Evolutionary conservation across 2,329 filamentous ascomycete species (phyloP).

Genomic region (Epichloe uncinata): DNA sequence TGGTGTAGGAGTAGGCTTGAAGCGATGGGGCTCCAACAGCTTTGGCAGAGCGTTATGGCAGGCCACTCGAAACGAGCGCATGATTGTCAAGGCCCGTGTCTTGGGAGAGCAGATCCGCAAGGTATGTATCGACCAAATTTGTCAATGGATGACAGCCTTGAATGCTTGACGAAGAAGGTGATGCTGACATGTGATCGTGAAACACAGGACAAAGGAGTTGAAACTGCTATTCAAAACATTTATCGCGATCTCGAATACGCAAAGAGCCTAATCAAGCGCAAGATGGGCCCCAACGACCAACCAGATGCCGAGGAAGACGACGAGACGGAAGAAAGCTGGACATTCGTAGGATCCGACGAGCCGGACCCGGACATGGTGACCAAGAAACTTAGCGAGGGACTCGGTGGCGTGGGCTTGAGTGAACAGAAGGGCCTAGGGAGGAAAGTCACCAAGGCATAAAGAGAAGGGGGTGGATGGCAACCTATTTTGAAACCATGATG

Average conservation of each 20-base stretch:
- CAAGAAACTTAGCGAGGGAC: constrained; percentile 25
- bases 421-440: constrained; percentile 14
- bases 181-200: constrained; percentile 2
- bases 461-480: neutral
- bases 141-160: neutral
- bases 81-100: constrained; percentile 74
- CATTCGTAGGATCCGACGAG: constrained; percentile 57
- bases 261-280: constrained; percentile 62
- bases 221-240: constrained; percentile 77
- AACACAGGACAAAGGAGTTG: constrained; percentile 73
- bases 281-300: constrained; percentile 36
- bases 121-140: constrained; percentile 37
- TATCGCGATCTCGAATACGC: constrained; percentile 95
- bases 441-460: constrained; percentile 6
- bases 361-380: constrained; percentile 30
- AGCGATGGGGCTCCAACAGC: constrained; percentile 74
- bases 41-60: constrained; percentile 86
- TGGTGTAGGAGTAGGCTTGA: constrained; percentile 80
- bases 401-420: constrained; percentile 10
- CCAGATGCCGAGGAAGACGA: constrained; percentile 33
- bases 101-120: constrained; percentile 79
- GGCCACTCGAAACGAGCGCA: constrained; percentile 76
- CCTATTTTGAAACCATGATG: neutral
- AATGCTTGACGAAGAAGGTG: neutral
- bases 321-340: constrained; percentile 74